Evolutionary conservation across 768 basidiomycete genomes (phyloP), one percentile per base, ranked within the genome.

Genomic region (Russula sp.): DNA sequence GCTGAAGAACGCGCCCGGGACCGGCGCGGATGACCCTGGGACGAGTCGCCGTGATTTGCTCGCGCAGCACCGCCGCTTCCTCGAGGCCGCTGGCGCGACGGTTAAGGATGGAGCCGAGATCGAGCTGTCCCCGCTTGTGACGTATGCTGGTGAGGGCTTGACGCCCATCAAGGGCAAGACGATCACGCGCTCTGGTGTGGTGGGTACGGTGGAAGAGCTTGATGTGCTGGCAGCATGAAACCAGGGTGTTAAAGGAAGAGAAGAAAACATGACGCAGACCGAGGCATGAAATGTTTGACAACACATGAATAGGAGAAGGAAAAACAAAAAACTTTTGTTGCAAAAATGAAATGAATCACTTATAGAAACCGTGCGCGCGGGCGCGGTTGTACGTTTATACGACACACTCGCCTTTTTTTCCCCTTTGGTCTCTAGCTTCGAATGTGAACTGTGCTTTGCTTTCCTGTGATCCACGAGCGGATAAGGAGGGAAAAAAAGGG

Each of bases 141-240:
- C 83, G 69, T 99, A 98, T 66, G 87, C 88, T 22, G 97, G 97
- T 16, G 97, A 99, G 73, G 96, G 93, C 2, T 75, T 98, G 63
- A 86, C 89, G 68, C 75, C 73, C 51, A 79, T 90, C 51, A 86
- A 85, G 73, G 94, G 93, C 48, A 87, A 87, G 77, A 81, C 74
- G 34, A 88, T 93, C 73, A 80, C 80, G 49, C 89, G 82, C 72
- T 89, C 88, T 16, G 93, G 92, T 10, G 70, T 82, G 39, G 86
- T 86, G 18, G 82, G 77, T 69, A 75, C 75, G 20, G 67, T 87
- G 36, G 87, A 86, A 70, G 88, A 90, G 70, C 75, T 94, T 64
- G 88, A 91, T 67, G 81, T 77, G 57, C 75, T 93, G 66, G 73
- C 79, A 62, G 88, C 53, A 16, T 64, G 63, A 60, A 60, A 8